phyloP scores from a whole-genome alignment of 2,329 filamentous ascomycete species.

The Drechslerella dactyloides region DNA sequence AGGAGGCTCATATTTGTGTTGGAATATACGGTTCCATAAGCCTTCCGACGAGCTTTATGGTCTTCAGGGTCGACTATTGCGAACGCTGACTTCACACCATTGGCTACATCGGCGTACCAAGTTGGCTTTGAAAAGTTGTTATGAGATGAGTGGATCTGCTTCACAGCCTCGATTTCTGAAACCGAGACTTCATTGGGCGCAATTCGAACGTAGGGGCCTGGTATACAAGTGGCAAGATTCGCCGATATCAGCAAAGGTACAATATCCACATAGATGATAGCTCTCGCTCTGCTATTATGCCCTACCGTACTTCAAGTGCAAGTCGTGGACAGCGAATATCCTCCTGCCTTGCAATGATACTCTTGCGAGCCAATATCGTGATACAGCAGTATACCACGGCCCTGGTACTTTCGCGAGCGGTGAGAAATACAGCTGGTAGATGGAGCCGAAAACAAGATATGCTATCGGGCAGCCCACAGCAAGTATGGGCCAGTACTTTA shows the following conservation, averaged over 20 bases:
- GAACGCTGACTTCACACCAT: background rate
- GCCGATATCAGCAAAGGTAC: background rate
- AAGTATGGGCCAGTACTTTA: background rate
- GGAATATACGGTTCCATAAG: constrained; percentile 13
- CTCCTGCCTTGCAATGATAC: background rate
- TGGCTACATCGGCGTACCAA: constrained; percentile 1
- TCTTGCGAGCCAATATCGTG: background rate
- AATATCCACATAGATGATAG: background rate
- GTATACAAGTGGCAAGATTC: background rate
- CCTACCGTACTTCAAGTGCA: constrained; percentile 4
- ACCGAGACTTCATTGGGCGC: background rate
- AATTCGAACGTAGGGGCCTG: background rate
- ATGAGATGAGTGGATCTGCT: background rate
- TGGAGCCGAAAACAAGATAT: background rate
- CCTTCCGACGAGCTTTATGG: constrained; percentile 9
- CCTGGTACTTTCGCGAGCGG: background rate
- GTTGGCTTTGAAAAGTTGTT: background rate
- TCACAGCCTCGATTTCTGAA: background rate
- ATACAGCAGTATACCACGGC: background rate
- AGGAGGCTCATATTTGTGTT: constrained; percentile 19
- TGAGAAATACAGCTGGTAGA: constrained; percentile 7
- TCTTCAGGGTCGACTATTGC: background rate
- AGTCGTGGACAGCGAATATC: background rate
- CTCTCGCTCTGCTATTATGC: background rate
- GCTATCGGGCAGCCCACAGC: background rate